Base-by-base conservation (phyloP, 2,329 filamentous ascomycete species). In the Tolypocladium album region DNA sequence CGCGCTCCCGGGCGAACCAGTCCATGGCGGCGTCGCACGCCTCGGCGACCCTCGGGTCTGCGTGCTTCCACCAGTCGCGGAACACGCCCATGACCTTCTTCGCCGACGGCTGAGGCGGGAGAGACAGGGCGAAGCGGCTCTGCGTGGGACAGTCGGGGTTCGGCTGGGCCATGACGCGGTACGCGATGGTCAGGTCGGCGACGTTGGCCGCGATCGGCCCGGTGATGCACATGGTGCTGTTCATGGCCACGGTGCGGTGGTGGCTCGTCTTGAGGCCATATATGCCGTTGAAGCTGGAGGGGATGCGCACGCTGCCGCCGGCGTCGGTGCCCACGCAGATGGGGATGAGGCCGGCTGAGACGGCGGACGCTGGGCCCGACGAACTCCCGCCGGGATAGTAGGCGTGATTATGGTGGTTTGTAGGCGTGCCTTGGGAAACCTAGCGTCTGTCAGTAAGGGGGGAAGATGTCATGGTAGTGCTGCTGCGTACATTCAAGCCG, bases 361-460 rank as follows among this genome's bases (percentile, higher is more conserved):
- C 79, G 15, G 85, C 82, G 58, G 90, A 93, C 0, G 81, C 89
- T 3, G 83, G 88, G 2, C 90, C 90, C 2, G 89, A 89, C 0
- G 90, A 92, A 0, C 89, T 92, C 36, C 90, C 90, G 56, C 90
- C 90, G 5, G 88, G 85, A 70, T 92, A 95, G 77, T 92, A 94
- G 3, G 79, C 72, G 22, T 79, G 77, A 73, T 93, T 92, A 72
- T 89, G 83, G 64, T 89, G 91, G 72, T 95, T 94, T 22, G 83
- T 79, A 0, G 90, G 88, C 0, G 89, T 91, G 43, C 90, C 90
- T 69, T 84, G 87, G 45, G 78, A 80, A 7, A 86, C 83, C 77
- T 77, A 34, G 15, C 7, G 22, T 53, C n/a, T 31, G 67, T 88
- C 83, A 67, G 67, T 58, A 27, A 9, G 7, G 15, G 9, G 40